A percentile compares a stretch with the other conserved stretches of the same genome.
These are phyloP conservation scores for Solanum peruvianum DNA, from an alignment of 257 asterid genomes.

Conservation along the genomic window DNA sequence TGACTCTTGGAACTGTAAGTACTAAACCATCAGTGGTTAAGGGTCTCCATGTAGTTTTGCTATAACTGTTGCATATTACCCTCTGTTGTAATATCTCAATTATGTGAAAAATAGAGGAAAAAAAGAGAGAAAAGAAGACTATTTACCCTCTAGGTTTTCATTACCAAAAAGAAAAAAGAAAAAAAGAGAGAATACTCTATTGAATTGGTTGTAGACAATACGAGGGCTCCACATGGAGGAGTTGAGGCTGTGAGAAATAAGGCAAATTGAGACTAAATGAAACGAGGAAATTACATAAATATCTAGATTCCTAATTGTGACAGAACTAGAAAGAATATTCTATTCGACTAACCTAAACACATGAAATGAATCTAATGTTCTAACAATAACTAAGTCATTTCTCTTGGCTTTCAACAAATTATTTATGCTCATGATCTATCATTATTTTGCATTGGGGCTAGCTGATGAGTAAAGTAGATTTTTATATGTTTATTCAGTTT, in stretches of 20 bases:
- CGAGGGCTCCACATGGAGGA: not conserved
- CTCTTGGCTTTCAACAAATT: not conserved
- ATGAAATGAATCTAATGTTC: not conserved
- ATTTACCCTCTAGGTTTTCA: not conserved
- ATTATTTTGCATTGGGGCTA: not conserved
- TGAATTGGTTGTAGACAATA: not conserved
- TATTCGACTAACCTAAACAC: not conserved
- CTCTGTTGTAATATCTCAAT: not conserved
- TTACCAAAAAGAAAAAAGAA: not conserved
- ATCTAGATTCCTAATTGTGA: not conserved
- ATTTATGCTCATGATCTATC: not conserved
- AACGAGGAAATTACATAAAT: not conserved
- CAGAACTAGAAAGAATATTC: not conserved
- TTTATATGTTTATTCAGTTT: not conserved
- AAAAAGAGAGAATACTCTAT: not conserved
- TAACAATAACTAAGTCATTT: not conserved
- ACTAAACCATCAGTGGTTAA: not conserved
- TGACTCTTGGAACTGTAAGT: conserved; percentile 97
- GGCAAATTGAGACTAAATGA: not conserved
- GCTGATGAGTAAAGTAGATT: not conserved
- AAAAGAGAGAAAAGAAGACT: not conserved
- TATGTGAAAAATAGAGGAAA: not conserved
- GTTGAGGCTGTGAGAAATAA: not conserved
- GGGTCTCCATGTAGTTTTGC: not conserved
- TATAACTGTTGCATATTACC: not conserved